A percentile compares a stretch with the other conserved stretches of the same genome.
Evolutionary conservation across 805 yeast species (phyloP).

Genomic region (Suhomyces kilbournensis): DNA sequence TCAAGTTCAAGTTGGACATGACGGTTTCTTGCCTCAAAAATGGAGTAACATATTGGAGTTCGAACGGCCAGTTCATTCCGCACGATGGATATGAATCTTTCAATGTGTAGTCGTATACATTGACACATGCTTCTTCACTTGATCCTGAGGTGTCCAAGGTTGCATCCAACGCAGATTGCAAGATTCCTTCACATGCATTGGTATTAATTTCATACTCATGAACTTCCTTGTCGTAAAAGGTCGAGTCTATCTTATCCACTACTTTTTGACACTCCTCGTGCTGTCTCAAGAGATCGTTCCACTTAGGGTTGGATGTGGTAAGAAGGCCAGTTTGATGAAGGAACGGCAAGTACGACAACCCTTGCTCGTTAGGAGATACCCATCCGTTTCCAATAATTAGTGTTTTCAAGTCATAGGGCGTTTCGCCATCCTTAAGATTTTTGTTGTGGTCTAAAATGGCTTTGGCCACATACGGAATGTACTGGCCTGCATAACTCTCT

Average conservation of each 20-base stretch:
- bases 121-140: conserved; percentile 57
- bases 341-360: conserved; percentile 75
- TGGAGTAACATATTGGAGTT: conserved; percentile 44
- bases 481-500: conserved; percentile 96
- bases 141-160: conserved; percentile 23
- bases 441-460: conserved; percentile 51
- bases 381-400: conserved; percentile 89
- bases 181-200: conserved; percentile 47
- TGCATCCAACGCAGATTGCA: conserved; percentile 29
- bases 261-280: conserved; percentile 63
- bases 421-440: conserved; percentile 10
- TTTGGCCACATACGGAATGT: conserved; percentile 82
- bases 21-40: conserved; percentile 51
- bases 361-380: conserved; percentile 86
- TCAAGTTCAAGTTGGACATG: conserved; percentile 49
- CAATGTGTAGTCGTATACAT: conserved; percentile 77
- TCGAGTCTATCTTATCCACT: conserved; percentile 29
- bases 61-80: conserved; percentile 91
- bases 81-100: conserved; percentile 78
- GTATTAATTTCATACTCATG: conserved; percentile 24
- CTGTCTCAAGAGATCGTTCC: conserved; percentile 41
- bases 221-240: conserved; percentile 14
- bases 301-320: conserved; percentile 32
- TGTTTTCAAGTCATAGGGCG: conserved; percentile 52
- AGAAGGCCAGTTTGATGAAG: conserved; percentile 59